Percentiles rank a stretch among this genome's conserved stretches.
phyloP scores from a whole-genome alignment of 306 rosid species.

The Calophaca sinica region DNA sequence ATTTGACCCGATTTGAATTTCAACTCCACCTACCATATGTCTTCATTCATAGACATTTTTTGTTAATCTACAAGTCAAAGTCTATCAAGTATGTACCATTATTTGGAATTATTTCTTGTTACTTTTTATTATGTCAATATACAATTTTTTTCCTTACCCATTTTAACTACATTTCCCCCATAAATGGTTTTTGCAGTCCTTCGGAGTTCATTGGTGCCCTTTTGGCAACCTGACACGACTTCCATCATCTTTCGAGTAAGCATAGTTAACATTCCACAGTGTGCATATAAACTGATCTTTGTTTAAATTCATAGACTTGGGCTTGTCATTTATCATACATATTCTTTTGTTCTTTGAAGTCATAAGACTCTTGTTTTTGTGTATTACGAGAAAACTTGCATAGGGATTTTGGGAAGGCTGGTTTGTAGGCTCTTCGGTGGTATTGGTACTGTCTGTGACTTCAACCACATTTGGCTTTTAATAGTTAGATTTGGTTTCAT shows the following conservation, averaged over 20 bases:
- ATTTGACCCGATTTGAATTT: neutral
- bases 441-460: conserved; percentile 4
- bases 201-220: conserved; percentile 99
- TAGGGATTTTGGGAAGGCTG: conserved; percentile 25
- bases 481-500: neutral
- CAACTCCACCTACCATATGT: neutral
- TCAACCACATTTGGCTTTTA: neutral
- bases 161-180: conserved; percentile 34
- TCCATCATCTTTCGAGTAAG: conserved; percentile 97
- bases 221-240: conserved; percentile 85
- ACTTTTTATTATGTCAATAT: neutral
- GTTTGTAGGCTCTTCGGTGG: neutral
- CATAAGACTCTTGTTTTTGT: neutral
- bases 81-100: neutral
- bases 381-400: conserved; percentile 2
- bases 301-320: conserved; percentile 15
- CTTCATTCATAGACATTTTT: conserved; percentile 31
- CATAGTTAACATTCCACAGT: conserved; percentile 43
- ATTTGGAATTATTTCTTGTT: conserved; percentile 32
- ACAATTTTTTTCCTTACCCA: conserved; percentile 10
- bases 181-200: conserved; percentile 76
- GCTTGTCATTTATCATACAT: conserved; percentile 23
- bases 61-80: conserved; percentile 18
- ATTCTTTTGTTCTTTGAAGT: conserved; percentile 29
- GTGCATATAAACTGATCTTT: conserved; percentile 36